Conservation (phyloP, 148 eudicot species). For the Rhododendron simsii region DNA sequence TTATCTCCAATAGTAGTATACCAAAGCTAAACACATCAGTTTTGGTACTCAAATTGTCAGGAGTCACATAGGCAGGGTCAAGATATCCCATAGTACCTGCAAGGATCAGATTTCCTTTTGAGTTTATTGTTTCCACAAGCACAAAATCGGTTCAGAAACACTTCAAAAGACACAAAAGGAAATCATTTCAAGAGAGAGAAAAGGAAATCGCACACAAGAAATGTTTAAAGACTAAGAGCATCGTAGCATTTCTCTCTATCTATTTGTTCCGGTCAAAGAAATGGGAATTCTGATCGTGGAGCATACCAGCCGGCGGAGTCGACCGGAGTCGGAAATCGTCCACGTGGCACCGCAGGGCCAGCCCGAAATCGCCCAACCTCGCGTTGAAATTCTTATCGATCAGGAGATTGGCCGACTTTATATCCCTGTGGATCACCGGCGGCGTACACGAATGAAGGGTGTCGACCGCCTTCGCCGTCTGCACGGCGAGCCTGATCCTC, state of each 20-base stretch:
- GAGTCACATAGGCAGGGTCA: constrained; percentile 85
- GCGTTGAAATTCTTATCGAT: constrained; percentile 64
- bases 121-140: neutral
- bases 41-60: constrained; percentile 83
- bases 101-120: neutral
- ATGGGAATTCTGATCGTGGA: neutral
- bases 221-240: neutral
- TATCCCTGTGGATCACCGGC: constrained; percentile 85
- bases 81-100: constrained; percentile 86
- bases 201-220: neutral
- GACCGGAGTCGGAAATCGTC: constrained; percentile 53
- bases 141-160: neutral
- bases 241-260: too few species aligned
- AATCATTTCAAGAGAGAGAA: neutral
- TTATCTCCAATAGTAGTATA: constrained; percentile 76
- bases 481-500: constrained; percentile 53
- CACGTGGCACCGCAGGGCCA: constrained; percentile 55
- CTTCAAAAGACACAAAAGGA: neutral
- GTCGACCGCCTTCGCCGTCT: constrained; percentile 63
- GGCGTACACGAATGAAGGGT: constrained; percentile 63
- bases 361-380: constrained; percentile 77
- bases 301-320: constrained; percentile 85
- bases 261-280: neutral
- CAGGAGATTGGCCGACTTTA: constrained; percentile 83
- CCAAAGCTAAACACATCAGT: constrained; percentile 94